Conservation (phyloP, 208 protist species). For the Vickermania ingenoplastis region DNA sequence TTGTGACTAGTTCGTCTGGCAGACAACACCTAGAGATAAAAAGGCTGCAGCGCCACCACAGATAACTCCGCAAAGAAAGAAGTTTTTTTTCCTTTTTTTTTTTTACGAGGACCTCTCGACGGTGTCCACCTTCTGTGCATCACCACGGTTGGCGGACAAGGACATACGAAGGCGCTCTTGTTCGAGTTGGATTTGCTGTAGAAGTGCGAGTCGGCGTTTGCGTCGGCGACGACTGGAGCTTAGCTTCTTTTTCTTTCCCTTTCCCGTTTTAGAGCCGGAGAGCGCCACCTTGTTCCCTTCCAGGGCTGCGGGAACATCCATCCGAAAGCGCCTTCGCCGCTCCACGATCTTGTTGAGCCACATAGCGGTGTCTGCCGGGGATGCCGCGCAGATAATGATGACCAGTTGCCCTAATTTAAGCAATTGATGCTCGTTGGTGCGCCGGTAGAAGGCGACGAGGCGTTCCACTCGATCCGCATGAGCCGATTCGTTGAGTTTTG, state of each 20-base stretch:
- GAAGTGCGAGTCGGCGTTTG: conserved; percentile 29
- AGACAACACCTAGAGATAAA: no score
- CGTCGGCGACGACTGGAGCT: conserved; percentile 3
- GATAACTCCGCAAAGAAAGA: neutral
- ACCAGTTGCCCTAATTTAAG: conserved; percentile 77
- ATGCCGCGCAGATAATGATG: conserved; percentile 65
- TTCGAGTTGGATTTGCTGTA: conserved; percentile 59
- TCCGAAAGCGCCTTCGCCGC: conserved; percentile 48
- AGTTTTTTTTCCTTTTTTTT: neutral
- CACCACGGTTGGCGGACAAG: conserved; percentile 37
- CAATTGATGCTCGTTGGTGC: conserved; percentile 54
- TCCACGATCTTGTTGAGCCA: conserved; percentile 39
- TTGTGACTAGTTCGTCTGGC: no score
- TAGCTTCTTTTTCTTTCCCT: conserved; percentile 2
- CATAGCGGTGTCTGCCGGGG: conserved; percentile 43
- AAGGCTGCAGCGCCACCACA: no score
- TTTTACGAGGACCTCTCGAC: no score
- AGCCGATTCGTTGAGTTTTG: conserved; percentile 85
- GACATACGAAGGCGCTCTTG: conserved; percentile 62
- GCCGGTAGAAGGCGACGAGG: conserved; percentile 63
- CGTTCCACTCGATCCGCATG: conserved; percentile 72
- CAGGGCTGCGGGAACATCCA: conserved; percentile 29
- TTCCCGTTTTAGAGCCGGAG: conserved; percentile 4
- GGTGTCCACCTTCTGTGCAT: conserved; percentile 28
- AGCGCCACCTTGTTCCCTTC: neutral